Conservation (phyloP, 2,329 filamentous ascomycete species). For the Fusarium staphyleae region DNA sequence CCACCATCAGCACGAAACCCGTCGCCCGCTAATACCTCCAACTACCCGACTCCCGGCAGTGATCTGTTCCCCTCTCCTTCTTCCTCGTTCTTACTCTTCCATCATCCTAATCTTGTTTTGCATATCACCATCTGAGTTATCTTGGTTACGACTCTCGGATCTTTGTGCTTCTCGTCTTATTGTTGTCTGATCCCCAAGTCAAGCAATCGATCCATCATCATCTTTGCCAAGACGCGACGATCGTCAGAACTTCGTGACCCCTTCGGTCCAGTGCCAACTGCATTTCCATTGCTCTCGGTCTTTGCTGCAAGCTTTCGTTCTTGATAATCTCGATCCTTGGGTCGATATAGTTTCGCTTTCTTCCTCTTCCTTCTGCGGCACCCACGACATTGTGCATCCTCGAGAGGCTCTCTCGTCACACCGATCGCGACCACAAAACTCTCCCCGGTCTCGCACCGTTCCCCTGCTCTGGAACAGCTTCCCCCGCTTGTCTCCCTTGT, state of each 20-base stretch:
- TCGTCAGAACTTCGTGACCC: constrained; percentile 20
- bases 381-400: constrained; percentile 15
- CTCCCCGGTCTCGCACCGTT: constrained; percentile 10
- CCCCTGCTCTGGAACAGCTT: constrained; percentile 6
- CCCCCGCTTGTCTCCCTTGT: constrained; percentile 14
- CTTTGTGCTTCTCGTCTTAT: constrained; percentile 12
- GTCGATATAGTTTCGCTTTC: constrained; percentile 9
- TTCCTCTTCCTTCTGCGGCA: constrained; percentile 3
- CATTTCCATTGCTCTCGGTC: neutral
- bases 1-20: constrained; percentile 21
- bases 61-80: constrained; percentile 29
- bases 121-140: constrained; percentile 4
- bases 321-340: constrained; percentile 6
- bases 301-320: constrained; percentile 4
- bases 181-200: constrained; percentile 6
- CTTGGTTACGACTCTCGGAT: constrained; percentile 8
- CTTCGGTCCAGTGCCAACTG: neutral
- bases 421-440: constrained; percentile 17
- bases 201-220: constrained; percentile 16
- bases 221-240: constrained; percentile 26
- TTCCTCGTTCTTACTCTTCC: constrained; percentile 15
- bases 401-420: constrained; percentile 13
- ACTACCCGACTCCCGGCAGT: constrained; percentile 28
- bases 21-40: constrained; percentile 5
- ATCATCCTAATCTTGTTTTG: constrained; percentile 15